Evolutionary conservation across 2,329 filamentous ascomycete genomes (phyloP).

Genomic region (Aspergillus floridensis): DNA sequence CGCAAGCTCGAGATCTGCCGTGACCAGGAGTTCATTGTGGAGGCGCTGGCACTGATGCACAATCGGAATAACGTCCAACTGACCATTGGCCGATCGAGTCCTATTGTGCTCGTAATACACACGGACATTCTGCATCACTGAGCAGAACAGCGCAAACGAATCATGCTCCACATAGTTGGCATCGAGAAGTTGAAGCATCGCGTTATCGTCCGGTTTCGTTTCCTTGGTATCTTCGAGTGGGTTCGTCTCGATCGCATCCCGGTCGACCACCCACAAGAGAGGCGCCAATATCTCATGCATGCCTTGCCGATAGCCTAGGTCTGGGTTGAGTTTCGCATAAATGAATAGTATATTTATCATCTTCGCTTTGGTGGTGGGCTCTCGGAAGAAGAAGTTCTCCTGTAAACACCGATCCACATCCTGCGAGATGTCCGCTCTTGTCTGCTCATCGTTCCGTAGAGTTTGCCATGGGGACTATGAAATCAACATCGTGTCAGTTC

Average conservation of each 20-base stretch:
- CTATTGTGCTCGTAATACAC: conserved; percentile 76
- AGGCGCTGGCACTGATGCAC: conserved; percentile 83
- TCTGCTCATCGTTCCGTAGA: conserved; percentile 77
- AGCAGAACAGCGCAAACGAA: conserved; percentile 78
- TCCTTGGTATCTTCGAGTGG: conserved; percentile 33
- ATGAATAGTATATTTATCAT: conserved; percentile 89
- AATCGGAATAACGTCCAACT: conserved; percentile 63
- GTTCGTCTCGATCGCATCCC: conserved; percentile 68
- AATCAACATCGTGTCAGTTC: conserved; percentile 18
- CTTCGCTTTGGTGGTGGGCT: conserved; percentile 71
- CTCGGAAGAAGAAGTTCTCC: conserved; percentile 85
- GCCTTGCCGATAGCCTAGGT: conserved; percentile 89
- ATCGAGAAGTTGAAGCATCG: conserved; percentile 68
- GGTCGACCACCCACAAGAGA: conserved; percentile 77
- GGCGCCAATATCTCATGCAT: conserved; percentile 97
- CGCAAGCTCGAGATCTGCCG: conserved; percentile 79
- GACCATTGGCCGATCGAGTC: conserved; percentile 42
- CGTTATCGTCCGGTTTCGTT: conserved; percentile 43
- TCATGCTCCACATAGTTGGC: conserved; percentile 80
- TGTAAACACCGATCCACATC: conserved; percentile 90
- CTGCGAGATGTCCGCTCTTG: conserved; percentile 85
- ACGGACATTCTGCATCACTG: conserved; percentile 83
- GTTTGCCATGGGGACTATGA: conserved; percentile 86
- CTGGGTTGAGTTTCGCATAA: conserved; percentile 88
- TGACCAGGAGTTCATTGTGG: conserved; percentile 75